These are phyloP conservation scores for Mortierella hygrophila DNA, from an alignment of 192 early-diverging fungal genomes.

Conservation along the genomic window DNA sequence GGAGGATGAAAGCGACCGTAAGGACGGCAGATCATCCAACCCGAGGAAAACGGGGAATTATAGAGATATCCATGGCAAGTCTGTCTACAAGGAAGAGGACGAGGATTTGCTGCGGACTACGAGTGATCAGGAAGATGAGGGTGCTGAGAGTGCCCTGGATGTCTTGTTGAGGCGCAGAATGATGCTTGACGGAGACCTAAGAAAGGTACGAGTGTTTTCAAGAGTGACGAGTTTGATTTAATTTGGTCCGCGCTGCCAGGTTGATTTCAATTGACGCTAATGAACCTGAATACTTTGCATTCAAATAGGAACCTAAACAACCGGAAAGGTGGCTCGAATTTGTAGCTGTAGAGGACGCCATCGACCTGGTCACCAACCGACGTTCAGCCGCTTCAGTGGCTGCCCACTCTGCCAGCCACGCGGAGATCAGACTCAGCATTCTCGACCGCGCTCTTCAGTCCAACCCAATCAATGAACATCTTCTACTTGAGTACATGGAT, in stretches of 20 bases:
- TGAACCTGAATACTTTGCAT: background rate
- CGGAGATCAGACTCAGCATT: constrained; percentile 67
- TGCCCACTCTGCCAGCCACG: constrained; percentile 55
- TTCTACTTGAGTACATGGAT: constrained; percentile 61
- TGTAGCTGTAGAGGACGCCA: constrained; percentile 66
- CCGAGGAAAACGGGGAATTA: constrained; percentile 53
- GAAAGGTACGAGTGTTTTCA: constrained; percentile 16
- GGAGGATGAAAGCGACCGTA: background rate
- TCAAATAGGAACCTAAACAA: constrained; percentile 58
- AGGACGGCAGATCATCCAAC: constrained; percentile 2
- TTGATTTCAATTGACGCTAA: background rate
- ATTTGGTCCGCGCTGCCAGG: background rate
- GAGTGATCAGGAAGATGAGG: constrained; percentile 42
- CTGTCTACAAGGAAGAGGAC: constrained; percentile 40
- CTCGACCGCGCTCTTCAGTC: constrained; percentile 65
- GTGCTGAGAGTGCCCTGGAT: constrained; percentile 57
- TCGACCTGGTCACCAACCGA: constrained; percentile 29
- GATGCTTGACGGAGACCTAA: constrained; percentile 38
- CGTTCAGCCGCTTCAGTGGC: constrained; percentile 16
- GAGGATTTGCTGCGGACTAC: constrained; percentile 46
- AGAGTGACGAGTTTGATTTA: background rate
- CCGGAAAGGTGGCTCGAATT: constrained; percentile 63
- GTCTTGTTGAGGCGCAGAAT: constrained; percentile 49
- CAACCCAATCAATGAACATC: constrained; percentile 61
- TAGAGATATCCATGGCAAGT: constrained; percentile 61